Base-by-base conservation (phyloP, 441 rosid genomes). In the Kokia cookei region DNA sequence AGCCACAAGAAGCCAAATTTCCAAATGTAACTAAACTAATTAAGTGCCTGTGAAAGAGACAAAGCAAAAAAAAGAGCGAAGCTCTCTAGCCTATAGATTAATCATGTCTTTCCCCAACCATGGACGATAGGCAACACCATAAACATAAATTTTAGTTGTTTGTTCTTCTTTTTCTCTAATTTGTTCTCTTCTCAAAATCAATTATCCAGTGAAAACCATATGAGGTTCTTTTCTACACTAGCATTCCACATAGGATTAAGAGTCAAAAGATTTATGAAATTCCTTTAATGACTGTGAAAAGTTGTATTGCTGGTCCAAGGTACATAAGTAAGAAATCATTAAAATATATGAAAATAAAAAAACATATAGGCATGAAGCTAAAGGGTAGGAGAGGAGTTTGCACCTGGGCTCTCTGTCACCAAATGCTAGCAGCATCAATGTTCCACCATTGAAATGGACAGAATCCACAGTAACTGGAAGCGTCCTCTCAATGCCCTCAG, bases 381-480 rank as follows among this genome's bases (percentile, higher is more conserved):
- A 26, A 53, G 40, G 45, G 74, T 2, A 15, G 37, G 40, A 54
- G 8, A 12, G 19, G 32, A 13, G 59, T 65, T 75, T 86, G 86
- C 69, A 96, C 99, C 98, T 89, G 64, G 98, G 96, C 82, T 93
- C 99, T 57, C 77, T 84, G 83, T 96, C 99, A 70, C 99, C 99
- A 69, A 90, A 93, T 53, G 91, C 97, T 77, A 96, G 87, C 78
- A 96, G 89, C 89, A 87, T 86, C 68, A 93, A 83, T 37, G 90
- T 90, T 81, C 97, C 99, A 55, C 88, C 85, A 81, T 89, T 93
- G 84, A 93, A 96, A 78, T 90, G 94, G 74, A 96, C 94, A 65
- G 99, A 91, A 86, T 96, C 99, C 77, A 96, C 86, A 72, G 86
- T 90, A 78, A 96, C 84, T 8, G 97, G 99, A 81, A 93, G 89